A percentile compares a stretch with the other conserved stretches of the same genome.
Evolutionary conservation across 495 filamentous ascomycete species (phyloP).

Genomic region (Acidiella bohemica): DNA sequence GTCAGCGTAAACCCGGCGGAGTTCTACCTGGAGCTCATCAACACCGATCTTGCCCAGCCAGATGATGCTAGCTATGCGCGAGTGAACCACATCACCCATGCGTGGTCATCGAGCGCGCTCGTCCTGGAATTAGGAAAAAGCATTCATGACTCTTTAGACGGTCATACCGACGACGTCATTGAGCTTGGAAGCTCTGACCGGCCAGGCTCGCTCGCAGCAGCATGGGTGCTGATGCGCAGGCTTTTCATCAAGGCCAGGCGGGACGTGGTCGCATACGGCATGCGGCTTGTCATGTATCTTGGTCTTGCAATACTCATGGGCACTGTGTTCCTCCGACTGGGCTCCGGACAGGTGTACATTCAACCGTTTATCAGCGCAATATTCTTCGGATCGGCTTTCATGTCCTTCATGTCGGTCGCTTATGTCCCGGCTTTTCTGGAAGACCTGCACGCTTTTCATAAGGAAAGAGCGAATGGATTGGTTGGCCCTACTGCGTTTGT

Average conservation of each 20-base stretch:
- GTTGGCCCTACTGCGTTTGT: slow-evolving; percentile 60
- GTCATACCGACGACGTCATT: slow-evolving; percentile 23
- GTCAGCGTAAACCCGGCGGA: slow-evolving; percentile 64
- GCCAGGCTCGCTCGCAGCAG: slow-evolving; percentile 24
- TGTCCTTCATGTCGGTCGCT: slow-evolving; percentile 80
- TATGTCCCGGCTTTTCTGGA: slow-evolving; percentile 72
- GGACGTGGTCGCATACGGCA: slow-evolving; percentile 69
- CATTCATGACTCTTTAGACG: slow-evolving; percentile 14
- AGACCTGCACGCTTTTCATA: slow-evolving; percentile 58
- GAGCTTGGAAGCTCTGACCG: no score
- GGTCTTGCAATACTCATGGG: slow-evolving; percentile 80
- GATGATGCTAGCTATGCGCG: no score
- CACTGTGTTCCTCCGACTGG: slow-evolving; percentile 65
- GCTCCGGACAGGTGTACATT: slow-evolving; percentile 50
- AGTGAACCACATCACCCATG: slow-evolving; percentile 30
- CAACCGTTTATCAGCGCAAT: slow-evolving; percentile 70
- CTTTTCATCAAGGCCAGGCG: slow-evolving; percentile 68
- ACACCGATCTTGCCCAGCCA: slow-evolving; percentile 55
- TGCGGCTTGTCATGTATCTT: slow-evolving; percentile 69
- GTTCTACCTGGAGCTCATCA: slow-evolving; percentile 59
- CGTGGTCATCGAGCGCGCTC: slow-evolving; percentile 33
- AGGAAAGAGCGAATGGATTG: slow-evolving; percentile 67
- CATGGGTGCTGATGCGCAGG: slow-evolving; percentile 49
- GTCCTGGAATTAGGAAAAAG: slow-evolving; percentile 31
- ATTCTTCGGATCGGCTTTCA: slow-evolving; percentile 72